Conservation (phyloP, 2,329 filamentous ascomycete species). For the Sphaerostilbella broomeana region DNA sequence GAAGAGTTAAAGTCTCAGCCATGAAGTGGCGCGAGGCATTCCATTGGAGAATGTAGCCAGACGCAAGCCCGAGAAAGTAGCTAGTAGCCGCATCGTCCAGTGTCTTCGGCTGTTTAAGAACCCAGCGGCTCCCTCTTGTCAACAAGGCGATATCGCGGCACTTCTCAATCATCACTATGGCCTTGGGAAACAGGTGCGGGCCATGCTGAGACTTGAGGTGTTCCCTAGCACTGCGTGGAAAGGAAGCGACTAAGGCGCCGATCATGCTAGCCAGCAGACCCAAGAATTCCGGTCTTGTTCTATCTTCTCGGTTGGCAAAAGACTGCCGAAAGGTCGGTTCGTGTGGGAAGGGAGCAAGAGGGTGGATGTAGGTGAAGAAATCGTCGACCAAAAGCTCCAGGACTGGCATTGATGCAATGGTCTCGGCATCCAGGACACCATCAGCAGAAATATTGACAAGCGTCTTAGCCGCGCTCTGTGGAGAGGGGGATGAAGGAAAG, state of each 20-base stretch:
- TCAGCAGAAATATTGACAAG: slow-evolving; percentile 39
- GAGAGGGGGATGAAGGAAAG: slow-evolving; percentile 32
- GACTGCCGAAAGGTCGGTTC: slow-evolving; percentile 68
- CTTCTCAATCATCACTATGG: slow-evolving; percentile 62
- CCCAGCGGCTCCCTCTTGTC: slow-evolving; percentile 53
- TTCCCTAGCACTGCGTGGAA: slow-evolving; percentile 62
- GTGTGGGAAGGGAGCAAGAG: slow-evolving; percentile 70
- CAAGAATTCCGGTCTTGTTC: slow-evolving; percentile 59
- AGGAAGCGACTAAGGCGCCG: slow-evolving; percentile 65
- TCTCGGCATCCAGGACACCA: slow-evolving; percentile 53
- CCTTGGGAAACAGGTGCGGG: slow-evolving; percentile 59
- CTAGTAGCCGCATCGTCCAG: slow-evolving; percentile 60
- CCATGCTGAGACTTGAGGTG: slow-evolving; percentile 61
- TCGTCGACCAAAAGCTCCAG: slow-evolving; percentile 68
- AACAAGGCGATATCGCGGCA: slow-evolving; percentile 64
- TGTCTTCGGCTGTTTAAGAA: slow-evolving; percentile 40
- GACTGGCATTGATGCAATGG: slow-evolving; percentile 63
- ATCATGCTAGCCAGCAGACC: slow-evolving; percentile 70
- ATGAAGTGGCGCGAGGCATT: slow-evolving; percentile 63
- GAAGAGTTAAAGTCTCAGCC: slow-evolving; percentile 63
- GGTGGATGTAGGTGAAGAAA: slow-evolving; percentile 78
- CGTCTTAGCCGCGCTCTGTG: slow-evolving; percentile 43
- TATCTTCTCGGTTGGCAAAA: slow-evolving; percentile 60
- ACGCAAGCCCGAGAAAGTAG: slow-evolving; percentile 64
- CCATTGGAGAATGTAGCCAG: slow-evolving; percentile 62